Percentiles rank a stretch among this genome's conserved stretches.
Evolutionary conservation across 2,329 filamentous ascomycete species (phyloP).

Genomic region (Penicillium sp.): DNA sequence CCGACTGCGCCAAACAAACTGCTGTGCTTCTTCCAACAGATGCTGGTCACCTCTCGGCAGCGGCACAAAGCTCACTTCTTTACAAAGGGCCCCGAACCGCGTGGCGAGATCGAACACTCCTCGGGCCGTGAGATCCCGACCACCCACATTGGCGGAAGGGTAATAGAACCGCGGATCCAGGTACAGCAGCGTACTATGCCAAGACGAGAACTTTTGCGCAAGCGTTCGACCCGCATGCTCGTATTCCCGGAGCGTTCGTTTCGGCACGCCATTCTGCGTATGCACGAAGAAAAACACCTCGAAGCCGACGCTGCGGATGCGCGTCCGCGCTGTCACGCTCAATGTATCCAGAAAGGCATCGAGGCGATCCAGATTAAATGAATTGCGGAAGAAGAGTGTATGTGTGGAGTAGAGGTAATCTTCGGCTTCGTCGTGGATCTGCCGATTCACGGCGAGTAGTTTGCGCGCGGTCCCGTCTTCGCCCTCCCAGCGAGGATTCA

Average conservation of each 20-base stretch:
- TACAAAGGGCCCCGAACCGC: conserved; percentile 28
- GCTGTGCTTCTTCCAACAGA: conserved; percentile 28
- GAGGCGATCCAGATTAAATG: conserved; percentile 34
- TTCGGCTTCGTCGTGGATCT: conserved; percentile 40
- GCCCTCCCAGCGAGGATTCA: conserved; percentile 37
- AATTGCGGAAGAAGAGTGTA: conserved; percentile 40
- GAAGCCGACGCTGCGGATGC: conserved; percentile 39
- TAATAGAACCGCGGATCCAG: conserved; percentile 39
- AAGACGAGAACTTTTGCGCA: conserved; percentile 27
- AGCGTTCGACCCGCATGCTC: conserved; percentile 29
- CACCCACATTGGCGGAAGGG: conserved; percentile 29
- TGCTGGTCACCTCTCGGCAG: conserved; percentile 27
- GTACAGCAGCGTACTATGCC: conserved; percentile 33
- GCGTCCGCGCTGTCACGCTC: conserved; percentile 31
- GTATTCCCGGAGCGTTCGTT: conserved; percentile 35
- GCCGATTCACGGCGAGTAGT: conserved; percentile 34
- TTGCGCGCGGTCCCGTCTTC: conserved; percentile 34
- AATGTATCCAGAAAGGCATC: conserved; percentile 36
- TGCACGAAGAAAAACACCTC: conserved; percentile 42
- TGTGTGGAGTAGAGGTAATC: conserved; percentile 36
- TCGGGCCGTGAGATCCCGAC: conserved; percentile 29
- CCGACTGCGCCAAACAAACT: conserved; percentile 19
- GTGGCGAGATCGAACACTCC: conserved; percentile 35
- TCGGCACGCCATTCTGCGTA: conserved; percentile 35
- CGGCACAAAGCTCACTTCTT: conserved; percentile 36